Conservation (phyloP, 345 rosid species). For the Eucalyptus erythrocorys region DNA sequence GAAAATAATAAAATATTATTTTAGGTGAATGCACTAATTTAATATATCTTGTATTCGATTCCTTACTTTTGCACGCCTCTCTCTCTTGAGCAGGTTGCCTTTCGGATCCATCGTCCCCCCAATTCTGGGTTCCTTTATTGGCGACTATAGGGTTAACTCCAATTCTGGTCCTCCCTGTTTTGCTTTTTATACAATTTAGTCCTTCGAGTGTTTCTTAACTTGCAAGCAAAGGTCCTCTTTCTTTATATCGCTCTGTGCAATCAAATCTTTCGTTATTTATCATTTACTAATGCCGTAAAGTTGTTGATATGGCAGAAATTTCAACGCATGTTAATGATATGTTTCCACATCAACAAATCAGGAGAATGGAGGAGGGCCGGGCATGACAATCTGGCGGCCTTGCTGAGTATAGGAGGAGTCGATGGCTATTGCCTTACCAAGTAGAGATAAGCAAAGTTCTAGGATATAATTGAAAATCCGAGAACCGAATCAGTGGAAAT, state of each 20-base stretch:
- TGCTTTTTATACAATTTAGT: not conserved
- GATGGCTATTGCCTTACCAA: no score
- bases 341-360: not conserved
- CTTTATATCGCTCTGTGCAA: not conserved
- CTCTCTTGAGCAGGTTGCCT: not conserved
- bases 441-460: no score
- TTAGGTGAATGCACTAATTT: not conserved
- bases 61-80: not conserved
- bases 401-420: no score
- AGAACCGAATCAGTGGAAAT: no score
- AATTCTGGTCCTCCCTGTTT: not conserved
- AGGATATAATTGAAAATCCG: no score
- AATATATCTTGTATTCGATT: not conserved
- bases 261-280: not conserved
- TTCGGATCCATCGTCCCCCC: not conserved
- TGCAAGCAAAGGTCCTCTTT: not conserved
- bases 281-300: not conserved
- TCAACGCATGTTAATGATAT: not conserved
- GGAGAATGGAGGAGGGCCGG: not conserved
- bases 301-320: not conserved
- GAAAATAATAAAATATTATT: not conserved
- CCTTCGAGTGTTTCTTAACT: not conserved
- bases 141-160: not conserved
- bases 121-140: not conserved
- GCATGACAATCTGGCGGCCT: no score